Base-by-base conservation (phyloP, 1,284 basidiomycete species). In the Moniliella sp. region DNA sequence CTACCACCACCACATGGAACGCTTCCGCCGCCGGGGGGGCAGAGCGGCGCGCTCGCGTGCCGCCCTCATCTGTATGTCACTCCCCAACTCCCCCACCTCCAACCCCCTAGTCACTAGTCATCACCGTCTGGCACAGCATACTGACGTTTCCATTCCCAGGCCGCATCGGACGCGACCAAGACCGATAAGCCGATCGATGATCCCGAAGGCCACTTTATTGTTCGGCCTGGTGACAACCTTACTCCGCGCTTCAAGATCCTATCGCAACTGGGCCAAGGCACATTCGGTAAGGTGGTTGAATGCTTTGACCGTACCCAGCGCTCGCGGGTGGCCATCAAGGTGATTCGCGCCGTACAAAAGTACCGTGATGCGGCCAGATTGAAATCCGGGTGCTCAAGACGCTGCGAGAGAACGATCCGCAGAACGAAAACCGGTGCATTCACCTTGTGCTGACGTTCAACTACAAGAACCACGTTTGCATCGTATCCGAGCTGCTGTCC, bases 261-360 rank as follows among this genome's bases (percentile, higher is more conserved):
- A 16, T 25, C 5, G 28, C 15, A 15, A 25, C 68, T 99, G 2
- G 91, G 91, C 11, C 91, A 97, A 65, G 91, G 91, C 4, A 99
- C 91, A 4, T 99, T 97, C 56, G 91, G 91, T 46, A 99, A 97
- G 63, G 91, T 99, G 16, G 86, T 97, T 34, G 82, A 94, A 60
- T 84, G 84, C 21, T 64, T 78, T 50, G 82, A 93, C 64, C 72
- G 73, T 21, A 69, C 76, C 28, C 27, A 43, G 27, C 46, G 61
- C 17, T 69, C 67, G 47, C 70, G 74, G 54, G 88, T 97, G 15
- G 91, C 91, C 26, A 84, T 99, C 68, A 99, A 99, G 71, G 86
- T 99, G 45, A 99, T 99, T 33, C 47, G 61, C 1, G 57, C 61
- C 7, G 46, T 62, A 11, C 60, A 61, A 39, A 62, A 62, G 46